Base-by-base conservation (phyloP, 1,139 yeast genomes). In the Candida tropicalis region DNA sequence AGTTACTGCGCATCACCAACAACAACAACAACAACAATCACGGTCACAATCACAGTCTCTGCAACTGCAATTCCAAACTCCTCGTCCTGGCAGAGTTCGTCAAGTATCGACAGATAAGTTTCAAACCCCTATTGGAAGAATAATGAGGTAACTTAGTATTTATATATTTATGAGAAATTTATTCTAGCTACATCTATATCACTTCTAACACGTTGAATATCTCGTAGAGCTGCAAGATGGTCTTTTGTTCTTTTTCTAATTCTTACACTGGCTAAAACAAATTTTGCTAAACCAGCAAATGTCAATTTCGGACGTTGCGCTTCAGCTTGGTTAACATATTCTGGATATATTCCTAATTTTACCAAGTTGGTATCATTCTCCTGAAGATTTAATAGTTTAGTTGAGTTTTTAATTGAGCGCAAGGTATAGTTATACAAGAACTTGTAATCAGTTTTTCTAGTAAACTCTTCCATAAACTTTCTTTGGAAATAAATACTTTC, bases 191-290 rank as follows among this genome's bases (percentile, higher is more conserved):
- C 26, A 13, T 43, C 43, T 33, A 43, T 33, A 22, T 40, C 41
- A 17, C 38, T 22, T 29, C 38, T 43, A 7, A 38, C 24, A 9
- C 34, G 22, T 31, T 12, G 34, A 16, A 31, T 8, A 12, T 31
- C 34, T 10, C 23, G 17, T 31, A 31, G n/a, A 2, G 23, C 17
- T 31, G 23, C n/a, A 31, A 31, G 34, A 18, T 34, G 39, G 12
- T 56, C 62, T 40, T 64, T 60, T 5, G 54, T 51, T 44, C 82
- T 59, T 35, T 66, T 73, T 51, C 66, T 72, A 20, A 84, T 66
- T 43, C 82, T 64, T 6, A 83, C 75, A 28, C 71, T 65, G 1
- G 87, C 85, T 48, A 84, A 60, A 5, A 83, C 87, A 48, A 75
- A 69, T 45, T 70, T 66, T 5, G 84, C 81, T 34, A 75, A 51